These are phyloP conservation scores for Thermothielavioides terrestris DNA, from an alignment of 495 filamentous ascomycete genomes.

Conservation along the genomic window DNA sequence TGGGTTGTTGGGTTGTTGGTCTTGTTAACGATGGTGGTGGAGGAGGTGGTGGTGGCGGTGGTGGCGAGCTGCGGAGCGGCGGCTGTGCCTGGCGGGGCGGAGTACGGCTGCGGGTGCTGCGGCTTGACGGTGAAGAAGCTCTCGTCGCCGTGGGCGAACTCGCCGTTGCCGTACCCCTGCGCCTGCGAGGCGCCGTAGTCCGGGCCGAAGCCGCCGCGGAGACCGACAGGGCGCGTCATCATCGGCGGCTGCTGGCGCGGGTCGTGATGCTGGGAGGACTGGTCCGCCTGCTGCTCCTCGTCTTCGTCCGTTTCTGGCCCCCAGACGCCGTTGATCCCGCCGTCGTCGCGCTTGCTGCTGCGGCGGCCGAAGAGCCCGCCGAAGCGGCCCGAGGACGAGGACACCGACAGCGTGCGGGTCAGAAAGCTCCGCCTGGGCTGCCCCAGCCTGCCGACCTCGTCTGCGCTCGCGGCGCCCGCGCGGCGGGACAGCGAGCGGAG, in stretches of 20 bases:
- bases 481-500: conserved; percentile 35
- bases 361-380: conserved; percentile 46
- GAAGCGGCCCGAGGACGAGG: conserved; percentile 19
- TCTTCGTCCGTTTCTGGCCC: conserved; percentile 33
- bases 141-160: conserved; percentile 38
- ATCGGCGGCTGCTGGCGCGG: background rate
- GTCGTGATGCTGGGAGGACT: background rate
- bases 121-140: conserved; percentile 33
- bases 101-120: background rate
- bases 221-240: conserved; percentile 18
- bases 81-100: background rate
- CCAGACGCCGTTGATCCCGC: conserved; percentile 46
- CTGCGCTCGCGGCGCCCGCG: conserved; percentile 25
- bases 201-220: conserved; percentile 29
- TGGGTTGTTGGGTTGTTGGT: background rate
- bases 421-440: conserved; percentile 54
- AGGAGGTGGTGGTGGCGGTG: background rate
- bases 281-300: conserved; percentile 4
- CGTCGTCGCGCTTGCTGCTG: conserved; percentile 36
- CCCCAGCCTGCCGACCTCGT: conserved; percentile 33
- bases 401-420: conserved; percentile 36
- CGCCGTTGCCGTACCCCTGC: conserved; percentile 9
- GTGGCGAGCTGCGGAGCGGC: background rate
- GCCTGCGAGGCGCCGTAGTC: background rate
- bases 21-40: background rate